Evolutionary conservation across 2,329 filamentous ascomycete species (phyloP).

Genomic region (Exophiala viscosa): DNA sequence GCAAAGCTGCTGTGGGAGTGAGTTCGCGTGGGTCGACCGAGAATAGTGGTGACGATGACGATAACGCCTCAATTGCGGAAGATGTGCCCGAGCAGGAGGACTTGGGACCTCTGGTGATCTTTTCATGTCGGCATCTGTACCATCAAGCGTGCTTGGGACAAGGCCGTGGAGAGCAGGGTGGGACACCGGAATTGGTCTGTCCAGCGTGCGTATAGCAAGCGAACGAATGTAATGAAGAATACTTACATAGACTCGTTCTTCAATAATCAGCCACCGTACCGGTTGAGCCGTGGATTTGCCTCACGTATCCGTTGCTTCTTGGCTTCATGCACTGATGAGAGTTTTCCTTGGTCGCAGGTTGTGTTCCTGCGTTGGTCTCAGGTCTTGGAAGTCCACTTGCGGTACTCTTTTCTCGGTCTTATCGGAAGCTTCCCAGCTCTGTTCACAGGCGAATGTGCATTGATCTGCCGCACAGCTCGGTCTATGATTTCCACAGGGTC

Average conservation of each 20-base stretch:
- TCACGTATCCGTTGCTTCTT: too few relatives aligned
- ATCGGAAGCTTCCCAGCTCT: too few relatives aligned
- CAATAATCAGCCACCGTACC: too few relatives aligned
- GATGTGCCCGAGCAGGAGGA: not conserved
- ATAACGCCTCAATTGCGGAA: not conserved
- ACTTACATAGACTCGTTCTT: not conserved
- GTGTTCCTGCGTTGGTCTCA: too few relatives aligned
- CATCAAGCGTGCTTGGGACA: constrained; percentile 44
- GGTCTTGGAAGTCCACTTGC: too few relatives aligned
- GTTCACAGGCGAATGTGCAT: too few relatives aligned
- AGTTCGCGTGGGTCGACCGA: not conserved
- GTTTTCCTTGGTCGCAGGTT: too few relatives aligned
- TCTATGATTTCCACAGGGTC: too few relatives aligned
- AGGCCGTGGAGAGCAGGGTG: constrained; percentile 21
- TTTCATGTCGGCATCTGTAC: constrained; percentile 49
- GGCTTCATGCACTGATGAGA: too few relatives aligned
- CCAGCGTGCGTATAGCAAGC: constrained; percentile 19
- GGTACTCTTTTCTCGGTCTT: too few relatives aligned
- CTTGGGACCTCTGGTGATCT: constrained; percentile 40
- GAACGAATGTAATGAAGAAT: not conserved
- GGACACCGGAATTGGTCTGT: constrained; percentile 12
- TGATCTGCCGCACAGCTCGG: too few relatives aligned
- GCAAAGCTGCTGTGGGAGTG: constrained; percentile 19
- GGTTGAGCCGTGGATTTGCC: too few relatives aligned
- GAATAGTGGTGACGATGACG: not conserved